A percentile compares a stretch with the other conserved stretches of the same genome.
Conservation (phyloP, 1,284 basidiomycete genomes). For the Ceratobasidium sp. region DNA sequence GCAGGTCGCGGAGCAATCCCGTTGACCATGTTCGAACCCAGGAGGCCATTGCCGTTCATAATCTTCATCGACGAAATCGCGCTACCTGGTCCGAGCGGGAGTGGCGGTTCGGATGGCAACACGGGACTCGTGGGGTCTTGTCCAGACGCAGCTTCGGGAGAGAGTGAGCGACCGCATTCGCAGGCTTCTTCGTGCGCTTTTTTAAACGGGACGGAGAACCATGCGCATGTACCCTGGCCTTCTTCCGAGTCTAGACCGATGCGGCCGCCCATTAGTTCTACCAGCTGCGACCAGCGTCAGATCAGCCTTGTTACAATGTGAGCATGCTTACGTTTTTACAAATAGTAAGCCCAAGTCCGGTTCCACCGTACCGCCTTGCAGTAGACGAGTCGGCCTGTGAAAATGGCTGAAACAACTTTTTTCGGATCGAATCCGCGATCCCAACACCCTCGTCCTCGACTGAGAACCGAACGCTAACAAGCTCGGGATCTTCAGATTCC, state of each 20-base stretch:
- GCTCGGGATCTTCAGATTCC: conserved; percentile 9
- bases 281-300: conserved; percentile 13
- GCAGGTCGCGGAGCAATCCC: conserved; percentile 33
- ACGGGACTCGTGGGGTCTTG: neutral
- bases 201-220: conserved; percentile 38
- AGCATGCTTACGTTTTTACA: conserved; percentile 29
- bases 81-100: conserved; percentile 2
- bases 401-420: conserved; percentile 41
- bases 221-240: conserved; percentile 37
- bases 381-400: conserved; percentile 44
- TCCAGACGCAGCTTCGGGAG: conserved; percentile 8
- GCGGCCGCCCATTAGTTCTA: conserved; percentile 40
- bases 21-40: conserved; percentile 34
- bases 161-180: neutral
- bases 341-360: conserved; percentile 36
- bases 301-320: neutral
- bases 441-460: conserved; percentile 39
- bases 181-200: conserved; percentile 13
- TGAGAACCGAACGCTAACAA: conserved; percentile 34
- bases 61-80: conserved; percentile 6
- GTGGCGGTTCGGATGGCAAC: neutral
- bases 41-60: conserved; percentile 20
- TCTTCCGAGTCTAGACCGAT: conserved; percentile 44
- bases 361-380: conserved; percentile 42
- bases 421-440: conserved; percentile 35